A percentile compares a stretch with the other conserved stretches of the same genome.
phyloP scores from a whole-genome alignment of 805 yeast genomes.

The Hermanozyma aechmeae region DNA sequence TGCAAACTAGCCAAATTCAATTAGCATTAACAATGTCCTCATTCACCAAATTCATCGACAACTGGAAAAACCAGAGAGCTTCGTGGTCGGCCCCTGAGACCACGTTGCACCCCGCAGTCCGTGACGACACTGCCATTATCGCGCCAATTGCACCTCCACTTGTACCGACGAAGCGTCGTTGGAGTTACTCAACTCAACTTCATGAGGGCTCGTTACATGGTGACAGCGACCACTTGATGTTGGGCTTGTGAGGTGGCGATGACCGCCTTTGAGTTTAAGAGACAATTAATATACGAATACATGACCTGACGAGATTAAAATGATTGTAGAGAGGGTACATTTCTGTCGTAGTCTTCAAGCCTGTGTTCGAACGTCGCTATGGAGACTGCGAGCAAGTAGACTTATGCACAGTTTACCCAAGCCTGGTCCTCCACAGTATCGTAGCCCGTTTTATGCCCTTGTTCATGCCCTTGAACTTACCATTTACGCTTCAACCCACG shows the following conservation, averaged over 20 bases:
- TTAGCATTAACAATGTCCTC: constrained; percentile 2
- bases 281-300: background rate
- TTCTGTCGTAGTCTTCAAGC: too few relatives aligned
- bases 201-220: constrained; percentile 12
- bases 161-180: constrained; percentile 8
- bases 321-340: too few relatives aligned
- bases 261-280: background rate
- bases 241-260: constrained; percentile 6
- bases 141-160: constrained; percentile 1
- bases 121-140: constrained; percentile 4
- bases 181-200: constrained; percentile 11
- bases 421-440: too few relatives aligned
- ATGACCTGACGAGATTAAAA: too few relatives aligned
- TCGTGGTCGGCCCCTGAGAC: background rate
- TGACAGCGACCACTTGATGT: constrained; percentile 11
- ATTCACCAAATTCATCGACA: constrained; percentile 8
- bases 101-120: background rate
- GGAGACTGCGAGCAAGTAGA: too few relatives aligned
- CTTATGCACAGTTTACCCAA: too few relatives aligned
- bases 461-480: too few relatives aligned
- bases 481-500: too few relatives aligned
- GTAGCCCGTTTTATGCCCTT: too few relatives aligned
- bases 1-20: background rate
- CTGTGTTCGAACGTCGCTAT: too few relatives aligned
- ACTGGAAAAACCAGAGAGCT: constrained; percentile 5